Evolutionary conservation across 1,284 basidiomycete species (phyloP).

Genomic region (Sphagnurus paluster): DNA sequence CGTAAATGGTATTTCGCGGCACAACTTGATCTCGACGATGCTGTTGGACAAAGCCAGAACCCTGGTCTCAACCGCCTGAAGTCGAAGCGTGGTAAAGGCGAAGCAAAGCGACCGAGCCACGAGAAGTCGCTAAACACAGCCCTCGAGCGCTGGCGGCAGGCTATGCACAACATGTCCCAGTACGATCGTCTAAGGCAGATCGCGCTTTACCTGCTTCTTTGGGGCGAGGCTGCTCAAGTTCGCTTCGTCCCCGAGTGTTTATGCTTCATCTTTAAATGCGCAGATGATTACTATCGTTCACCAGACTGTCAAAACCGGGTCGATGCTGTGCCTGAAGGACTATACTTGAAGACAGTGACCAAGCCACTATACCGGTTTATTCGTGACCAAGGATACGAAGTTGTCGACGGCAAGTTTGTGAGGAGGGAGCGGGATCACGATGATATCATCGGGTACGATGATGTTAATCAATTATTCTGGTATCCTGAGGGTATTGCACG

Average conservation of each 20-base stretch:
- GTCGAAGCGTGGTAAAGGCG: conserved; percentile 43
- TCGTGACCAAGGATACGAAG: conserved; percentile 97
- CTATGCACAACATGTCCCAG: conserved; percentile 98
- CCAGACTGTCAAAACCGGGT: conserved; percentile 96
- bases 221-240: conserved; percentile 98
- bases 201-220: conserved; percentile 93
- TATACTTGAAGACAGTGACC: conserved; percentile 89
- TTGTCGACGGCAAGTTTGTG: conserved; percentile 94
- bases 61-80: conserved; percentile 85
- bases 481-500: conserved; percentile 98
- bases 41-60: conserved; percentile 91
- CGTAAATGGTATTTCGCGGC: conserved; percentile 99
- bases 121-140: conserved; percentile 90
- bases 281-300: conserved; percentile 98
- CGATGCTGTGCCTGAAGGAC: conserved; percentile 93
- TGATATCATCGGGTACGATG: conserved; percentile 97
- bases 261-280: conserved; percentile 99
- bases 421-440: conserved; percentile 93
- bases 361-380: conserved; percentile 98
- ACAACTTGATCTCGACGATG: conserved; percentile 98
- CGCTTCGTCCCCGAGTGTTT: conserved; percentile 98
- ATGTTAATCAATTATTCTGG: conserved; percentile 99
- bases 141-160: conserved; percentile 91
- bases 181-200: conserved; percentile 98
- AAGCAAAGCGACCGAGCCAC: conserved; percentile 47